These are phyloP conservation scores for Ascochyta lentis DNA, from an alignment of 2,329 filamentous ascomycete genomes.

Conservation along the genomic window DNA sequence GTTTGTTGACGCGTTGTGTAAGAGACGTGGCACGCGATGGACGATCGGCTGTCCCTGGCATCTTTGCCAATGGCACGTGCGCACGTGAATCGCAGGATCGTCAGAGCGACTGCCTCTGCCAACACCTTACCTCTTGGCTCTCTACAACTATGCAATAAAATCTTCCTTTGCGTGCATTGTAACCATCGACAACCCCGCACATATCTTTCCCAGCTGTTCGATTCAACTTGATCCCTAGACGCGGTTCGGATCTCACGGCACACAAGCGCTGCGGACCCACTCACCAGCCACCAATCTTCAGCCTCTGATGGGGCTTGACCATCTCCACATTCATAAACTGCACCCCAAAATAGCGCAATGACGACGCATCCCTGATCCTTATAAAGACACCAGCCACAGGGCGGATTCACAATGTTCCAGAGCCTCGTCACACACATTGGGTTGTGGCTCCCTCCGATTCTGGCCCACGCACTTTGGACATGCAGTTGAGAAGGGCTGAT, in stretches of 20 bases:
- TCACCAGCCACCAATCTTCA: slow-evolving; percentile 25
- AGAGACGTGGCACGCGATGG: background rate
- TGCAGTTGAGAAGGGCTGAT: slow-evolving; percentile 33
- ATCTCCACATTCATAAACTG: slow-evolving; percentile 12
- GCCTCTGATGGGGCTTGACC: slow-evolving; percentile 20
- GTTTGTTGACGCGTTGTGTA: background rate
- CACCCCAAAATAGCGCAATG: slow-evolving; percentile 8
- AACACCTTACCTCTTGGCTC: background rate
- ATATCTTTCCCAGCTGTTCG: background rate
- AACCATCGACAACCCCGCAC: background rate
- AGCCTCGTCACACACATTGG: slow-evolving; percentile 2
- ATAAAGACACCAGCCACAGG: slow-evolving; percentile 20
- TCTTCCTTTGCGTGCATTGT: background rate
- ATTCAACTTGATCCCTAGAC: background rate
- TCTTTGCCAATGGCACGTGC: slow-evolving; percentile 7
- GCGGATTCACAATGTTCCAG: background rate
- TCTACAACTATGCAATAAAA: background rate
- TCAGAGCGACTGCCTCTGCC: background rate
- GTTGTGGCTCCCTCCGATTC: slow-evolving; percentile 1
- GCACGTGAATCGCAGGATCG: background rate
- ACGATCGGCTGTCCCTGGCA: background rate
- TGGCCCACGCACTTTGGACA: slow-evolving; percentile 12
- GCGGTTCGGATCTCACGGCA: slow-evolving; percentile 26
- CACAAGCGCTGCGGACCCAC: slow-evolving; percentile 21
- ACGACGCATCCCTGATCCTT: slow-evolving; percentile 18